phyloP scores from a whole-genome alignment of 1,139 yeast genomes.

The Petasospora fabianii region DNA sequence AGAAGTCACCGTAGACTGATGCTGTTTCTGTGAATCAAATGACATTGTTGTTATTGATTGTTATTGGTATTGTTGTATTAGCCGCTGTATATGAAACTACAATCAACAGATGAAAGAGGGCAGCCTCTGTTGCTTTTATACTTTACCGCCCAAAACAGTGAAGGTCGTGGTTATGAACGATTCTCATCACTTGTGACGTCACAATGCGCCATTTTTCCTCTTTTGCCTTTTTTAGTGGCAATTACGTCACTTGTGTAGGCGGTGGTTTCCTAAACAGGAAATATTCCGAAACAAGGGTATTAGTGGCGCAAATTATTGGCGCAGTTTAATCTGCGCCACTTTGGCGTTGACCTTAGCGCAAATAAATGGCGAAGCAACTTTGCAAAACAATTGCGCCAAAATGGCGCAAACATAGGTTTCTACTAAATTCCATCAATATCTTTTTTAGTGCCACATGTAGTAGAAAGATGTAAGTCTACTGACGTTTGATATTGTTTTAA shows the following conservation, averaged over 20 bases:
- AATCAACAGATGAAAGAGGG: not conserved
- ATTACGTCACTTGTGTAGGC: no score
- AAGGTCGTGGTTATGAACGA: not conserved
- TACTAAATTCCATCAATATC: no score
- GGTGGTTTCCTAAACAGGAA: no score
- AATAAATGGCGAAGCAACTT: conserved; percentile 3
- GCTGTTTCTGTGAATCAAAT: conserved; percentile 7
- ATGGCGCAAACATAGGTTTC: not conserved
- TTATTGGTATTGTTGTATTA: not conserved
- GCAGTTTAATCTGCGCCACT: no score
- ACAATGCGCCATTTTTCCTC: not conserved
- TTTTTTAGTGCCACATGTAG: no score
- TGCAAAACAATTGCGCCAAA: not conserved
- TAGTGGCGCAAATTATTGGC: no score
- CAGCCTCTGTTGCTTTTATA: not conserved
- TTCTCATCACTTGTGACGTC: not conserved
- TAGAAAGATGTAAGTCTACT: no score
- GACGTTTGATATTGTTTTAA: no score
- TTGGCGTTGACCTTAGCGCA: no score
- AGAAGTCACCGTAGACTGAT: conserved; percentile 11
- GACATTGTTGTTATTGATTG: conserved; percentile 6
- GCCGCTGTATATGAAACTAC: not conserved
- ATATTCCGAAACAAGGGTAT: no score
- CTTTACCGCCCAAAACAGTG: not conserved
- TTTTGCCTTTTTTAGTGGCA: not conserved